Conservation (phyloP, 768 basidiomycete species). For the Serpula lacrymans region DNA sequence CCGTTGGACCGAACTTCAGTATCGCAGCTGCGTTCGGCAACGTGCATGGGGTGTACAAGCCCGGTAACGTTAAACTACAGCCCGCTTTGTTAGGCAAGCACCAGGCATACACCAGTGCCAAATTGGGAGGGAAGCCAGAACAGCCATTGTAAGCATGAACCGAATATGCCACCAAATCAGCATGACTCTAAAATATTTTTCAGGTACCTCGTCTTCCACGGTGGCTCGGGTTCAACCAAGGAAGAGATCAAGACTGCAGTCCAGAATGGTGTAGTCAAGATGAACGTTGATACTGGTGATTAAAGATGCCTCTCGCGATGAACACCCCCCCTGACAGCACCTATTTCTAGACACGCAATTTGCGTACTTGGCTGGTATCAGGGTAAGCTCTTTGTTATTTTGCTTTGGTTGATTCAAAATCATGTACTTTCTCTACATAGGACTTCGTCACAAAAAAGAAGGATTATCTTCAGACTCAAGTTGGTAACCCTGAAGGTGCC, state of each 20-base stretch:
- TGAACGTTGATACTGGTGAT: conserved; percentile 92
- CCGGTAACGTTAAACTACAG: conserved; percentile 92
- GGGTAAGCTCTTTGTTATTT: conserved; percentile 36
- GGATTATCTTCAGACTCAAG: conserved; percentile 85
- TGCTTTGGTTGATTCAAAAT: no score
- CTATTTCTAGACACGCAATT: conserved; percentile 74
- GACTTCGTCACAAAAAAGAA: conserved; percentile 86
- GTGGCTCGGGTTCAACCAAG: conserved; percentile 96
- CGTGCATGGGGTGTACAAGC: conserved; percentile 99
- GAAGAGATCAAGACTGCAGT: conserved; percentile 95
- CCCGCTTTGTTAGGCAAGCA: conserved; percentile 92
- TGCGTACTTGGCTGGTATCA: conserved; percentile 85
- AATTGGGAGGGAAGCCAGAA: conserved; percentile 58
- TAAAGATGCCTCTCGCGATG: neutral
- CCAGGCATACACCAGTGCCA: conserved; percentile 68
- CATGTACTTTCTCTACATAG: conserved; percentile 28
- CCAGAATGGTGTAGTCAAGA: conserved; percentile 91
- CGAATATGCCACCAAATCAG: no score
- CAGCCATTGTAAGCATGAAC: conserved; percentile 86
- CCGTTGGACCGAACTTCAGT: conserved; percentile 89
- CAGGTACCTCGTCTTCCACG: conserved; percentile 99
- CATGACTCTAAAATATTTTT: neutral
- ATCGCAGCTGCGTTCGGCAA: conserved; percentile 99
- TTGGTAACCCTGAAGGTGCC: conserved; percentile 94
- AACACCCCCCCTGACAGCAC: conserved; percentile 4